phyloP scores from a whole-genome alignment of 2,329 filamentous ascomycete species.

The Sporothrix mexicana region DNA sequence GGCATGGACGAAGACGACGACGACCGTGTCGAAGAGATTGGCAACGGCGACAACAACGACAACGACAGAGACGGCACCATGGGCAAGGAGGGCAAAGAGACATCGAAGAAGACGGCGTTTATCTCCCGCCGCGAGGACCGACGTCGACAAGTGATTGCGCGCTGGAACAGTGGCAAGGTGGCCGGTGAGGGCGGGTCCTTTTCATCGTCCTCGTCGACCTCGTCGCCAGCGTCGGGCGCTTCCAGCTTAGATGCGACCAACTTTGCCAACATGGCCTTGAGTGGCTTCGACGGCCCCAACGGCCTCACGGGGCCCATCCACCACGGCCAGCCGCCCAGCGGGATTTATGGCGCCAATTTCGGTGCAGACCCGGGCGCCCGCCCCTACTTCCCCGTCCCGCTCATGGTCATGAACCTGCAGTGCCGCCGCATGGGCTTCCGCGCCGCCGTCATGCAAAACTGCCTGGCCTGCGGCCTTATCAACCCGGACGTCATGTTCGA shows the following conservation, averaged over 20 bases:
- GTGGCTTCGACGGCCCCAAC: not conserved
- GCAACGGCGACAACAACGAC: not conserved
- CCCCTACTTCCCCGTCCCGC: not conserved
- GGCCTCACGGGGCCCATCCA: not conserved
- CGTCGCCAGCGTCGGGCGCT: not conserved
- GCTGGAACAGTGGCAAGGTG: not conserved
- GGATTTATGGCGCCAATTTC: not conserved
- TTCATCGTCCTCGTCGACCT: not conserved
- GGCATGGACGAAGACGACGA: conserved; percentile 16
- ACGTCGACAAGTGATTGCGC: not conserved
- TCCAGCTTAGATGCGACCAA: not conserved
- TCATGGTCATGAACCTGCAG: conserved; percentile 36
- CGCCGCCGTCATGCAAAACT: conserved; percentile 47
- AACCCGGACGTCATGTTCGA: conserved; percentile 41
- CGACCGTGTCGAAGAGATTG: conserved; percentile 26
- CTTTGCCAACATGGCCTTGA: not conserved
- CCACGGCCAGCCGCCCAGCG: not conserved
- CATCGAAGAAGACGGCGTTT: not conserved
- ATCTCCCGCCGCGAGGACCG: conserved; percentile 21
- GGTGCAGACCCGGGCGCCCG: conserved; percentile 8
- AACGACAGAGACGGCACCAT: conserved; percentile 3
- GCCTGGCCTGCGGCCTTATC: conserved; percentile 45
- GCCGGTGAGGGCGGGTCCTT: not conserved
- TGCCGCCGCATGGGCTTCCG: conserved; percentile 42
- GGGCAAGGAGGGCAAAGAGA: not conserved